Evolutionary conservation across 2,329 filamentous ascomycete genomes (phyloP).

Genomic region (Fusarium piperis): DNA sequence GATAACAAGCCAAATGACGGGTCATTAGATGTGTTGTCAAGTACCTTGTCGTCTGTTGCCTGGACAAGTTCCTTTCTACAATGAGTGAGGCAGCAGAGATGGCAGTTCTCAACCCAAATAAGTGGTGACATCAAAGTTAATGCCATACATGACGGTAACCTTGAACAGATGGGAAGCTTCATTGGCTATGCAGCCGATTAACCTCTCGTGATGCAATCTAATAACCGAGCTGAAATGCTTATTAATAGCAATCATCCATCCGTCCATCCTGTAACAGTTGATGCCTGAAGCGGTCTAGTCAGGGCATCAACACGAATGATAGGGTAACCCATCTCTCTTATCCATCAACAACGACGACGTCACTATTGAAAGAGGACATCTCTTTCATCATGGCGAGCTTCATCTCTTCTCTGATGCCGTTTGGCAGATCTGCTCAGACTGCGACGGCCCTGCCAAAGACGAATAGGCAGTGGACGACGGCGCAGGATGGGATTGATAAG

Average conservation of each 20-base stretch:
- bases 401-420: conserved; percentile 34
- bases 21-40: background rate
- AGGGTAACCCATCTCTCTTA: conserved; percentile 5
- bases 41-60: background rate
- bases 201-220: background rate
- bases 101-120: background rate
- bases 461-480: conserved; percentile 64
- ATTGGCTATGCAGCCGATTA: background rate
- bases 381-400: conserved; percentile 30
- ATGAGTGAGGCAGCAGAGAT: background rate
- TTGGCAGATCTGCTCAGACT: conserved; percentile 21
- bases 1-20: background rate
- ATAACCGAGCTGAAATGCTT: conserved; percentile 9
- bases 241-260: conserved; percentile 12
- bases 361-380: conserved; percentile 18
- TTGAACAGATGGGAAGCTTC: background rate
- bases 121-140: background rate
- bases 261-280: background rate
- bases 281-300: conserved; percentile 28
- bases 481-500: conserved; percentile 65
- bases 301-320: conserved; percentile 9
- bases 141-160: background rate
- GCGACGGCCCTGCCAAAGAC: conserved; percentile 37
- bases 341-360: background rate
- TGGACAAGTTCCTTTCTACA: background rate